phyloP scores from a whole-genome alignment of 2,329 filamentous ascomycete species.

The Xylariaceae sp. region DNA sequence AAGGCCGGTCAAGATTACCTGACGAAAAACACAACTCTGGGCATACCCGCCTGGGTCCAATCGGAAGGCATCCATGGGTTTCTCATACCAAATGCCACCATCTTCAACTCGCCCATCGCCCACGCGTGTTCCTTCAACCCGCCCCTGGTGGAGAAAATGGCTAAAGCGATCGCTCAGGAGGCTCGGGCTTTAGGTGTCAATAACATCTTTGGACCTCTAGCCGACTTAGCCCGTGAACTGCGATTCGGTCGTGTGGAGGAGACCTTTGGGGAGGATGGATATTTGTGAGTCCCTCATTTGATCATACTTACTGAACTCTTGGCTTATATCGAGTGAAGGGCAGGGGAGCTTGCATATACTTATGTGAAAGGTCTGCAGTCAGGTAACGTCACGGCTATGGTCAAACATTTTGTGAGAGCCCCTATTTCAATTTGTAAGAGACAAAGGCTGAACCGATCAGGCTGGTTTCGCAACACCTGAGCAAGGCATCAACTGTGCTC shows the following conservation, averaged over 20 bases:
- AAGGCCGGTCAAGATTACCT: slow-evolving; percentile 71
- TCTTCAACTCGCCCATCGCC: slow-evolving; percentile 77
- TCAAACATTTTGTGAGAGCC: slow-evolving; percentile 68
- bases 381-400: slow-evolving; percentile 67
- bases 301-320: not conserved
- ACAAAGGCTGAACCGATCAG: slow-evolving; percentile 29
- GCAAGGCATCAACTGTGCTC: slow-evolving; percentile 71
- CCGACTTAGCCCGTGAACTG: slow-evolving; percentile 71
- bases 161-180: slow-evolving; percentile 65
- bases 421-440: not conserved
- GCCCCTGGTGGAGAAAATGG: slow-evolving; percentile 67
- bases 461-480: slow-evolving; percentile 69
- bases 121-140: slow-evolving; percentile 73
- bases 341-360: slow-evolving; percentile 68
- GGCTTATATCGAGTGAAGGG: slow-evolving; percentile 31
- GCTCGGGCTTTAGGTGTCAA: slow-evolving; percentile 69
- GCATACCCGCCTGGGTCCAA: slow-evolving; percentile 74
- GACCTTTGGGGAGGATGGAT: slow-evolving; percentile 70
- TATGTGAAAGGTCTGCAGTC: slow-evolving; percentile 62
- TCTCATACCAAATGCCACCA: slow-evolving; percentile 71
- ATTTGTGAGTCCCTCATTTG: slow-evolving; percentile 45
- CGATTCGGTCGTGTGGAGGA: slow-evolving; percentile 76
- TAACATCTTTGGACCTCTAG: slow-evolving; percentile 72
- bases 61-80: slow-evolving; percentile 77
- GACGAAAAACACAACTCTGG: slow-evolving; percentile 65